These are phyloP conservation scores for Arxiozyma telluris DNA, from an alignment of 1,139 yeast species.

Conservation along the genomic window DNA sequence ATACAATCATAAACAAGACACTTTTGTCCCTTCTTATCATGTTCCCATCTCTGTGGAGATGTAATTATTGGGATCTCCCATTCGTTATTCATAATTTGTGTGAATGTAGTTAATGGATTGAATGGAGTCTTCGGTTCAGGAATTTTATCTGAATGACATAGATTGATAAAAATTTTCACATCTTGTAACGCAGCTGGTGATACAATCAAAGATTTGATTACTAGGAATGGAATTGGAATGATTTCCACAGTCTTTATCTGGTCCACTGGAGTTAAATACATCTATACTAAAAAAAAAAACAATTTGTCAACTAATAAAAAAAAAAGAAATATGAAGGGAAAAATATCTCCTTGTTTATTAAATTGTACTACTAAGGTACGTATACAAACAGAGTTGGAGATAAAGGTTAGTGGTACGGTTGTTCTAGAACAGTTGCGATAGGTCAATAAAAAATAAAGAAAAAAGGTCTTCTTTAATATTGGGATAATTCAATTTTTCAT, in stretches of 20 bases:
- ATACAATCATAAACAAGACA: conserved; percentile 73
- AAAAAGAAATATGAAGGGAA: not conserved
- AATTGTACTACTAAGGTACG: no score
- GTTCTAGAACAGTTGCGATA: no score
- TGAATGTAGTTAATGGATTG: conserved; percentile 50
- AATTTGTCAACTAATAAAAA: not conserved
- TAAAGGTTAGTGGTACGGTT: no score
- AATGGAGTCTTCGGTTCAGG: conserved; percentile 51
- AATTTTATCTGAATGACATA: conserved; percentile 56
- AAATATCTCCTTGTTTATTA: no score
- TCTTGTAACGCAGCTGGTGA: conserved; percentile 20
- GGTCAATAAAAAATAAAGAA: no score
- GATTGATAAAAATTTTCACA: conserved; percentile 68
- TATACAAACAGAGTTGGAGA: no score
- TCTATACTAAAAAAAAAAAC: no score
- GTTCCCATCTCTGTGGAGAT: conserved; percentile 43
- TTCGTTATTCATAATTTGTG: conserved; percentile 56
- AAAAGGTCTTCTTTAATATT: no score
- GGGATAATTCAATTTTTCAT: no score
- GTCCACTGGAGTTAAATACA: conserved; percentile 1
- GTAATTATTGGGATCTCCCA: conserved; percentile 84
- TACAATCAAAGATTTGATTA: conserved; percentile 18
- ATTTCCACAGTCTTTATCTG: conserved; percentile 8
- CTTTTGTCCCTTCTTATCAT: conserved; percentile 60
- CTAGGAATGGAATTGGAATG: conserved; percentile 21